Evolutionary conservation across 2,329 filamentous ascomycete species (phyloP), one percentile per base, ranked within the genome.

Genomic region (Teratosphaeria pseudoeucalypti): DNA sequence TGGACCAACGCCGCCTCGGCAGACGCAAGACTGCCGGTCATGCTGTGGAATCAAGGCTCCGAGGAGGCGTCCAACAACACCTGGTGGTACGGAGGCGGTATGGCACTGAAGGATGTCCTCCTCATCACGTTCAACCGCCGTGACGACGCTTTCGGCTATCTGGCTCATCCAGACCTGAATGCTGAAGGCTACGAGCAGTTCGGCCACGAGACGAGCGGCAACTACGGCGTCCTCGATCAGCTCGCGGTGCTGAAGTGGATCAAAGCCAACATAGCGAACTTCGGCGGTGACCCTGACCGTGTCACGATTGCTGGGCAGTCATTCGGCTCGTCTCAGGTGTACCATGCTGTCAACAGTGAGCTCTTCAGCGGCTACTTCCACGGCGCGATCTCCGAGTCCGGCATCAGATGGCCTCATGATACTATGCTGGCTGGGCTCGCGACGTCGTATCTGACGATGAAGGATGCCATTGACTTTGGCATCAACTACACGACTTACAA

Each of bases 131-230:
- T 85, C 19, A 85, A 85, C 71, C 85, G 85, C 68, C 80, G 84
- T 9, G 71, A 85, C 3, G 77, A 76, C 0, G 83, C 81, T 0
- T 74, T 85, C 0, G 83, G 83, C 0, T 85, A 84, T 64, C 71
- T 85, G 0, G 82, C 82, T 0, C 74, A 84, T 7, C 76, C 79
- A 4, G 43, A 49, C 19, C 19, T 49, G 16, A 49, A 49, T 19
- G 43, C 43, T n/a, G 43, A 49, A 49, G 43, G 43, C 43, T 49
- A 49, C 16, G 43, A 49, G 43, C 16, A 19, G 10, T 49, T 49
- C 26, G 78, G 82, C 52, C 83, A 82, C 2, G 70, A 75, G 5
- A 77, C 80, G 55, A 82, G 80, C 39, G 82, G 79, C 0, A 82
- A 82, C 62, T 81, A 75, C 62, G 80, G 80, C 2, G 77, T 82